Conservation (phyloP, 1,139 yeast genomes). For the Kodamaea plutei region DNA sequence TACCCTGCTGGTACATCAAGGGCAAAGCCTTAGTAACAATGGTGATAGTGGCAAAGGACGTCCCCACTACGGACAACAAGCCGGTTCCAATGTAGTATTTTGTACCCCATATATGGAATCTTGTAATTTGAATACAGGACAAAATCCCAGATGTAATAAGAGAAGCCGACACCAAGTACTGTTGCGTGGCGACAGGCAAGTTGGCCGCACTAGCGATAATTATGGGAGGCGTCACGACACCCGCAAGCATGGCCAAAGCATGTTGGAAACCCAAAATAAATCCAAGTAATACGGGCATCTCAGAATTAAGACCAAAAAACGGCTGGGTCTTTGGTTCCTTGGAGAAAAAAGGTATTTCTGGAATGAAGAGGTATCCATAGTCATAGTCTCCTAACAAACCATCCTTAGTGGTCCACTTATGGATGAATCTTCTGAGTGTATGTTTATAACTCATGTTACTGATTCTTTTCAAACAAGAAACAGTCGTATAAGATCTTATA, state of each 20-base stretch:
- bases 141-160: slow-evolving; percentile 73
- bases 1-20: slow-evolving; percentile 70
- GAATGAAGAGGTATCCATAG: slow-evolving; percentile 71
- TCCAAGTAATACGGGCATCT: slow-evolving; percentile 76
- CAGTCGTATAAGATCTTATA: too few species aligned
- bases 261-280: slow-evolving; percentile 81
- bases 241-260: slow-evolving; percentile 85
- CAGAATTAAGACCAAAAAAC: slow-evolving; percentile 73
- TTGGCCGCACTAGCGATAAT: slow-evolving; percentile 61
- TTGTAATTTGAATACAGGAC: slow-evolving; percentile 72
- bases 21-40: slow-evolving; percentile 75
- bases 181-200: slow-evolving; percentile 44
- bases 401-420: slow-evolving; percentile 61
- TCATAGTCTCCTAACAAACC: slow-evolving; percentile 83
- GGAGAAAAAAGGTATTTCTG: slow-evolving; percentile 64
- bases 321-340: slow-evolving; percentile 58
- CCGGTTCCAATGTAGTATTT: slow-evolving; percentile 84
- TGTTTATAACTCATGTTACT: background rate
- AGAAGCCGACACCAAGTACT: slow-evolving; percentile 75
- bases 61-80: slow-evolving; percentile 80
- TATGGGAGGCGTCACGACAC: slow-evolving; percentile 82
- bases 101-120: slow-evolving; percentile 70
- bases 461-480: too few species aligned
- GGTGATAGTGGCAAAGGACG: slow-evolving; percentile 82
- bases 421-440: slow-evolving; percentile 19